Evolutionary conservation across 2,329 filamentous ascomycete genomes (phyloP), one percentile per base, ranked within the genome.

Genomic region (Apiospora rasikravindrae): DNA sequence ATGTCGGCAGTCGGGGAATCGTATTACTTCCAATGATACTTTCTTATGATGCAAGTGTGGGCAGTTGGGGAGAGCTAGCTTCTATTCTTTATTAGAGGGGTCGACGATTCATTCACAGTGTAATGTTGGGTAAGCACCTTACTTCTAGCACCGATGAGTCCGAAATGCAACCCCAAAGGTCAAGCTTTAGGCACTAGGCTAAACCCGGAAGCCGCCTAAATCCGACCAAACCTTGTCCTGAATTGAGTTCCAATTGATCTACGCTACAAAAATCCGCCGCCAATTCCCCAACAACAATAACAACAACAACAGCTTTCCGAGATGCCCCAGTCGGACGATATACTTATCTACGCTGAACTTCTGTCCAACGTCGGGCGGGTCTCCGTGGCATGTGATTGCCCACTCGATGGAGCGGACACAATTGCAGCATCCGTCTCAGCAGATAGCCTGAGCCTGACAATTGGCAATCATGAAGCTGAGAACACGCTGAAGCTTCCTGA

Each of bases 331-430:
- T 19, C 74, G 42, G 73, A 67, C 51, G 69, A 64, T 40, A 74
- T 83, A 26, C 76, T 81, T 1, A 84, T 92, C 29, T 92, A 93
- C 77, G 90, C 90, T 6, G 91, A 93, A 81, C 84, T 92, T 1
- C 85, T 93, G 2, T 83, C 87, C 40, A 91, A 92, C 73, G 91
- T 93, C 75, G 85, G 88, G 57, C 90, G 92, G 78, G 84, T 93
- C 51, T 91, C 90, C 5, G 81, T 92, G 29, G 87, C 86, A 69
- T 88, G 86, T 8, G 84, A 85, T 3, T 81, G 92, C 1, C 81
- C 84, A 2, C 83, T 85, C 16, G 80, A 84, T 5, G 80, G 80
- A 66, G 82, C 84, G 69, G 72, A 81, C 33, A 81, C 81, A n/a
- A 89, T 86, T 26, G 78, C 76, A 66, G 84, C 83, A 37, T 80